Conservation (phyloP, 1,139 yeast genomes). For the Kodamaea ohmeri region DNA sequence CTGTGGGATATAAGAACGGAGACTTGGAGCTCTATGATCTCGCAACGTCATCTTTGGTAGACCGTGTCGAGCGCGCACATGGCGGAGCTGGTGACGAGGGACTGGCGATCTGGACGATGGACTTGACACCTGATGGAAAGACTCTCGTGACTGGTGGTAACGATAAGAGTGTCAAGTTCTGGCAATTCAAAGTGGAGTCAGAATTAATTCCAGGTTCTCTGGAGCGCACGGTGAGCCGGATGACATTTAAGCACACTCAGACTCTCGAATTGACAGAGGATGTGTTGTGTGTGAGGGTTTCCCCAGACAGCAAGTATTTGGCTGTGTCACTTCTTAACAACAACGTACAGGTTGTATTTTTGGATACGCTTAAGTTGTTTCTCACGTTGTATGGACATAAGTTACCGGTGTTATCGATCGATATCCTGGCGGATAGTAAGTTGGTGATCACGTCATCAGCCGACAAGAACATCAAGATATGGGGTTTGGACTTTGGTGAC, state of each 20-base stretch:
- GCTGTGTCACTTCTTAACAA: slow-evolving; percentile 88
- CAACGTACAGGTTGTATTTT: slow-evolving; percentile 88
- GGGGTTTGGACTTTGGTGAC: slow-evolving; percentile 99
- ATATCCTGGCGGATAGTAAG: slow-evolving; percentile 85
- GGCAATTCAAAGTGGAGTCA: slow-evolving; percentile 73
- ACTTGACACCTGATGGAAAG: slow-evolving; percentile 82
- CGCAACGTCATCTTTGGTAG: slow-evolving; percentile 71
- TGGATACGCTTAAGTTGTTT: slow-evolving; percentile 82
- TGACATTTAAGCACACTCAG: slow-evolving; percentile 69
- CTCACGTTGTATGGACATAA: slow-evolving; percentile 93
- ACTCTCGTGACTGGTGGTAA: slow-evolving; percentile 90
- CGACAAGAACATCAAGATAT: slow-evolving; percentile 91
- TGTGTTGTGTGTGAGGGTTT: slow-evolving; percentile 73
- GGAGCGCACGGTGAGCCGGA: slow-evolving; percentile 42
- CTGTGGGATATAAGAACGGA: slow-evolving; percentile 90
- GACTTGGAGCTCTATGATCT: slow-evolving; percentile 81
- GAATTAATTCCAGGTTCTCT: slow-evolving; percentile 71
- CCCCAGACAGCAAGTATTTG: slow-evolving; percentile 73
- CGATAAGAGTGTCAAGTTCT: slow-evolving; percentile 83
- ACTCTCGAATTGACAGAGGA: slow-evolving; percentile 87
- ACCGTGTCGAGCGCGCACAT: slow-evolving; percentile 68
- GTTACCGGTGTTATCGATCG: slow-evolving; percentile 86
- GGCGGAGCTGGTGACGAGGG: slow-evolving; percentile 35
- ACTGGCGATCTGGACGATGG: slow-evolving; percentile 90
- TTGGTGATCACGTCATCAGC: slow-evolving; percentile 90